Base-by-base conservation (phyloP, 345 rosid species). In the Acer campestre region DNA sequence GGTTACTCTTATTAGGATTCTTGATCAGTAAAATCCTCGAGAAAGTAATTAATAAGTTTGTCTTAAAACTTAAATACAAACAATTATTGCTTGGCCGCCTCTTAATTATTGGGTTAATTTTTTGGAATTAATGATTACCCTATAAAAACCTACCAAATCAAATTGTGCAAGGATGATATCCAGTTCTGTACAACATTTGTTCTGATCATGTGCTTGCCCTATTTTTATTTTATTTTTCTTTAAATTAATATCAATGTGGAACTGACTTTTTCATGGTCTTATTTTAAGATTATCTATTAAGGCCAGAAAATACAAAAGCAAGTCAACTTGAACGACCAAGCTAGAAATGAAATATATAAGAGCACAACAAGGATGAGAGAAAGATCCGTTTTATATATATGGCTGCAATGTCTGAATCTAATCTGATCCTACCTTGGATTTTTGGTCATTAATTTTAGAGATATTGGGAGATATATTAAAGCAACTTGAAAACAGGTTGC, bases 261-360 rank as follows among this genome's bases (percentile, higher is more conserved):
- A 75, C 13, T 1, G 20, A 35, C 63, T 51, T 3, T 18, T 20
- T n/a, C 11, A 8, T 65, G 61, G n/a, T 56, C 46, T 66, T 65
- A 35, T 53, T 12, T 17, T 44, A 61, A 42, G 67, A 72, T 72
- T 59, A 42, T 38, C 51, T 12, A 35, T 40, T 38, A 10, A 46
- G 4, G 4, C n/a, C 38, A 12, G 22, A 67, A 35, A 61, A 20
- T 48, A 49, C 25, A 64, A 62, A 48, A 25, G 42, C n/a, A 27
- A 66, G 78, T 75, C 78, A 66, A 64, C 63, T 51, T 66, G 48
- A 49, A 48, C 22, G 56, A 42, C 70, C n/a, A 66, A 14, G 62
- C n/a, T 49, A n/a, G 67, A 53, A 31, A 63, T 18, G 35, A 44
- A 18, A 49, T 27, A 35, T 35, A 35, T 35, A 4, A 35, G 7